phyloP scores from a whole-genome alignment of 2,329 filamentous ascomycete species.

The Penicillium sp. region DNA sequence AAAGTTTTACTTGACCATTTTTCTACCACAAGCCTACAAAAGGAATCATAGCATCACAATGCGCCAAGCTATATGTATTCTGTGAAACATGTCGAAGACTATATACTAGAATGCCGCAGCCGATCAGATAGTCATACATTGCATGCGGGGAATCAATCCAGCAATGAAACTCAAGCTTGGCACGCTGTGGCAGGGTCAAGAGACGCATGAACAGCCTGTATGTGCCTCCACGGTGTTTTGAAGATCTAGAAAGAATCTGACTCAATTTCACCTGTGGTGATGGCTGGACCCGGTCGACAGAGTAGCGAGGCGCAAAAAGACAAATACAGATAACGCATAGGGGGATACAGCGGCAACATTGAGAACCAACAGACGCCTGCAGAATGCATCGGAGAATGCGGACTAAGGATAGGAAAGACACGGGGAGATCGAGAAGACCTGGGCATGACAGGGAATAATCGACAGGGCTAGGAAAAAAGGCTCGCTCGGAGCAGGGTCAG shows the following conservation, averaged over 20 bases:
- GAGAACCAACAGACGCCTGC: constrained; percentile 36
- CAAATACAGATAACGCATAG: constrained; percentile 11
- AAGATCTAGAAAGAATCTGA: background rate
- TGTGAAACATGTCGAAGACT: constrained; percentile 22
- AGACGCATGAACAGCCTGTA: background rate
- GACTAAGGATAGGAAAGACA: constrained; percentile 13
- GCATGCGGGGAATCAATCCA: constrained; percentile 21
- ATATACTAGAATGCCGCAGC: constrained; percentile 31
- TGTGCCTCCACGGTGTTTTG: background rate
- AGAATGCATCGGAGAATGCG: constrained; percentile 35
- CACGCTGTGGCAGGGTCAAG: background rate
- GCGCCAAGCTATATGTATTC: constrained; percentile 20
- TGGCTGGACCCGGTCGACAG: constrained; percentile 4
- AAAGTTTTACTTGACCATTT: background rate
- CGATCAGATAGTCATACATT: constrained; percentile 31
- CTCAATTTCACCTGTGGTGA: background rate
- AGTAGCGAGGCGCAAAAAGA: constrained; percentile 22
- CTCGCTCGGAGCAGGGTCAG: constrained; percentile 23
- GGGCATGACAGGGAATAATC: constrained; percentile 24
- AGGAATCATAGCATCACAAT: background rate
- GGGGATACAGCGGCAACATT: constrained; percentile 21
- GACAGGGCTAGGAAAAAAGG: constrained; percentile 18
- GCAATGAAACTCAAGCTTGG: constrained; percentile 1
- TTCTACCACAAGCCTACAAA: background rate
- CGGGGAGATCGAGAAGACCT: constrained; percentile 21